Percentiles rank a stretch among this genome's conserved stretches.
phyloP scores from a whole-genome alignment of 2,329 filamentous ascomycete genomes.

The Colletotrichum higginsianum region DNA sequence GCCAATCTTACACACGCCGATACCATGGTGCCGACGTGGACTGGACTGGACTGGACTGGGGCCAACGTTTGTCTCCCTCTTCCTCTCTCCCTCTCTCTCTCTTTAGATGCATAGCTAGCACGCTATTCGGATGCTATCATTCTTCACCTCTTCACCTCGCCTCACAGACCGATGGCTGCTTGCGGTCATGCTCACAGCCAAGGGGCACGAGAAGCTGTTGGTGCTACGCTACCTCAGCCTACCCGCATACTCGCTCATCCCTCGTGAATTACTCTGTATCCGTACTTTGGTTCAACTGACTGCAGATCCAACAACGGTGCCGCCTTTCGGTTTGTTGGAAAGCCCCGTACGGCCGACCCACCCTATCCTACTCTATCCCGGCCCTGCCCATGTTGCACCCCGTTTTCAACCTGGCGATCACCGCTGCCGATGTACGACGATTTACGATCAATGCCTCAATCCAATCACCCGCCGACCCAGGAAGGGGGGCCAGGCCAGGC shows the following conservation, averaged over 20 bases:
- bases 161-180: background rate
- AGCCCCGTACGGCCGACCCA: background rate
- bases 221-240: too few relatives aligned
- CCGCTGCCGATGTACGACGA: slow-evolving; percentile 30
- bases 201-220: too few relatives aligned
- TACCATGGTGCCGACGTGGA: background rate
- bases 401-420: slow-evolving; percentile 31
- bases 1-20: background rate
- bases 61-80: too few relatives aligned
- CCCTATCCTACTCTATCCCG: background rate
- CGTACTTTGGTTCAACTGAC: too few relatives aligned
- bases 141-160: too few relatives aligned
- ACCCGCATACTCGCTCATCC: too few relatives aligned
- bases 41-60: background rate
- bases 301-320: background rate
- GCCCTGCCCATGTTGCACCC: slow-evolving; percentile 22
- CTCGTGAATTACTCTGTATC: too few relatives aligned
- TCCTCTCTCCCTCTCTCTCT: too few relatives aligned
- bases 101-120: too few relatives aligned
- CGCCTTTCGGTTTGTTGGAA: background rate
- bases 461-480: background rate
- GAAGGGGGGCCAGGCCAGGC: background rate
- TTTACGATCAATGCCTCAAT: slow-evolving; percentile 23
- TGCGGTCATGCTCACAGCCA: too few relatives aligned
- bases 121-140: too few relatives aligned